Evolutionary conservation across 2,329 filamentous ascomycete species (phyloP), one percentile per base, ranked within the genome.

Genomic region (Dactylellina drechsleri): DNA sequence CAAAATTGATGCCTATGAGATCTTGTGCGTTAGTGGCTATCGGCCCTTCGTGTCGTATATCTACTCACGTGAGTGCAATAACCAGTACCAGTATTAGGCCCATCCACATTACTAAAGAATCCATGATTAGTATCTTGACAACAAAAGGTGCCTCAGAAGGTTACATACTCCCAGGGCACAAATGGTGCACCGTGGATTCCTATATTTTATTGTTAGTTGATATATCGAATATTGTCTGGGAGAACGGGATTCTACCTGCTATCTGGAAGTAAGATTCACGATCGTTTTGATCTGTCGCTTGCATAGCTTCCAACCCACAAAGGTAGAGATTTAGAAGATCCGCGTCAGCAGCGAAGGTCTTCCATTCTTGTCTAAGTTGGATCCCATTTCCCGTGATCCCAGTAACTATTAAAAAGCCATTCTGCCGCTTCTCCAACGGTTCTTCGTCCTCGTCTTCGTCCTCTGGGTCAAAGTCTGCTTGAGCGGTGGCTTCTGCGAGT

Each of bases 131-230:
- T 28, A 3, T 60, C 50, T 49, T 47, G 13, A 18, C 43, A 1
- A n/a, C 13, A 18, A 47, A 47, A 16, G 3, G 16, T 1, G 20
- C 7, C n/a, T 20, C 45, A 8, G 18, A 18, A 47, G 15, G 12
- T 5, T 23, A 61, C 71, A 20, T 68, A 75, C 71, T 75, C 66
- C 71, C 71, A 75, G 18, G 64, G 13, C 7, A 43, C 53, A 40
- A 68, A 75, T 43, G 71, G 71, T 40, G 64, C 71, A 26, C 71
- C 71, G 50, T 75, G 71, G 13, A 75, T 75, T 43, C 71, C 71
- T 75, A 58, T 20, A 0, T 10, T n/a, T 36, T 16, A 62, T 50
- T 43, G 43, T 36, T 43, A 60, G 18, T 45, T 26, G 43, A 15
- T 47, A 18, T 2, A 43, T 12, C 16, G 5, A 47, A n/a, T 6